phyloP scores from a whole-genome alignment of 768 basidiomycete genomes.

The Amanita fuliginea region DNA sequence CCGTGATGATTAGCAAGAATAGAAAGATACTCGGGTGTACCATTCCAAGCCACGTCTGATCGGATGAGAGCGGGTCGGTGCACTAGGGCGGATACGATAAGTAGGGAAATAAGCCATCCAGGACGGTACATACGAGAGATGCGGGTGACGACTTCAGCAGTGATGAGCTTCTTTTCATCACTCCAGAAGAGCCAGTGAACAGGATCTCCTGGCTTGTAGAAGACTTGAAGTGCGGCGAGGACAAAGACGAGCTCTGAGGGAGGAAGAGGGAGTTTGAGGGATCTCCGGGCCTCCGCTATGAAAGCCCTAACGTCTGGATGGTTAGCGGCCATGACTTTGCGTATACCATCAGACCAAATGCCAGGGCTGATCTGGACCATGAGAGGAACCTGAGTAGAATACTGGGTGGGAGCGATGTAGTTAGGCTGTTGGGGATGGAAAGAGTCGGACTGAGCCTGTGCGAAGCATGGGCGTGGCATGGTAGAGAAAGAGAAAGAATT shows the following conservation, averaged over 20 bases:
- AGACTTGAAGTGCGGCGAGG: conserved; percentile 50
- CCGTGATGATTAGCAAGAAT: conserved; percentile 24
- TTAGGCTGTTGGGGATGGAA: conserved; percentile 11
- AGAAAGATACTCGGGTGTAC: conserved; percentile 26
- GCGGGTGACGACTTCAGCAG: conserved; percentile 41
- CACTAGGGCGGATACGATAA: conserved; percentile 16
- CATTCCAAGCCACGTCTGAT: conserved; percentile 32
- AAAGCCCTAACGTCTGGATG: conserved; percentile 38
- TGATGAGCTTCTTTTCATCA: conserved; percentile 32
- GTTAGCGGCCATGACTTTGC: conserved; percentile 31
- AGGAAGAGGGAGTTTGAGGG: conserved; percentile 25
- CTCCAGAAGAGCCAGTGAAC: conserved; percentile 62
- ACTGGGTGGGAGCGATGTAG: conserved; percentile 10
- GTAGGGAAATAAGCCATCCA: not conserved
- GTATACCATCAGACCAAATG: conserved; percentile 27
- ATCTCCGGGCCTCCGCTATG: conserved; percentile 29
- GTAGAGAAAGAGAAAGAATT: not conserved
- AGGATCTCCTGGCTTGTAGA: conserved; percentile 41
- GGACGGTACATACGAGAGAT: conserved; percentile 35
- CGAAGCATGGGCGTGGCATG: conserved; percentile 1
- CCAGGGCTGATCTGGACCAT: conserved; percentile 23
- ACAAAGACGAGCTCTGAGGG: conserved; percentile 37
- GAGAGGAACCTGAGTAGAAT: conserved; percentile 14
- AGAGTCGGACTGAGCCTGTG: conserved; percentile 10
- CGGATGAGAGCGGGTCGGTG: conserved; percentile 27